phyloP scores from a whole-genome alignment of 78 protist genomes.

The Acrasis kona region DNA sequence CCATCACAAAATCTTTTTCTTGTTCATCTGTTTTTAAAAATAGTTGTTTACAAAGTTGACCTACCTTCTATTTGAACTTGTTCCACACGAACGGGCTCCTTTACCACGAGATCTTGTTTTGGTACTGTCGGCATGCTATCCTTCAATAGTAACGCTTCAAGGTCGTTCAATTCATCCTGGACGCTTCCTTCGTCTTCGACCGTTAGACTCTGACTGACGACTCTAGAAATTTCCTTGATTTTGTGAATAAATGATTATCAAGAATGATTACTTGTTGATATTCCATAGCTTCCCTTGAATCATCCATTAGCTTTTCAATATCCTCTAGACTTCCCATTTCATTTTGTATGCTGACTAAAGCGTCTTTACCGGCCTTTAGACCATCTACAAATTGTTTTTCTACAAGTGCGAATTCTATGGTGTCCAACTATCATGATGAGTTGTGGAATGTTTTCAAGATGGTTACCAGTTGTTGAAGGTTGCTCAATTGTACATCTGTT shows the following conservation, averaged over 20 bases:
- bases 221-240: not conserved
- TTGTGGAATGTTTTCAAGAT: not conserved
- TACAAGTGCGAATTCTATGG: not conserved
- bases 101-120: too few relatives aligned
- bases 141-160: not conserved
- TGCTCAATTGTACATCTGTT: not conserved
- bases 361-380: not conserved
- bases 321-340: not conserved
- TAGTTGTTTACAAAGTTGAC: too few relatives aligned
- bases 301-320: not conserved
- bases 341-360: not conserved
- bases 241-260: not conserved
- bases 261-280: not conserved
- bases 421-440: not conserved
- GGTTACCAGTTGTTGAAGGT: not conserved
- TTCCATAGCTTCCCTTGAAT: conserved; percentile 2
- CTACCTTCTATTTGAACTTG: too few relatives aligned
- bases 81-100: too few relatives aligned
- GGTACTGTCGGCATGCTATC: too few relatives aligned
- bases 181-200: not conserved
- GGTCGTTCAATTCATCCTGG: not conserved
- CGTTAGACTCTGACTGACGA: not conserved
- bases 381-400: not conserved
- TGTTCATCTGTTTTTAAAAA: too few relatives aligned
- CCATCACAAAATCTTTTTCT: too few relatives aligned